Evolutionary conservation across 1,284 basidiomycete genomes (phyloP).

Genomic region (Neonothopanus nambi): DNA sequence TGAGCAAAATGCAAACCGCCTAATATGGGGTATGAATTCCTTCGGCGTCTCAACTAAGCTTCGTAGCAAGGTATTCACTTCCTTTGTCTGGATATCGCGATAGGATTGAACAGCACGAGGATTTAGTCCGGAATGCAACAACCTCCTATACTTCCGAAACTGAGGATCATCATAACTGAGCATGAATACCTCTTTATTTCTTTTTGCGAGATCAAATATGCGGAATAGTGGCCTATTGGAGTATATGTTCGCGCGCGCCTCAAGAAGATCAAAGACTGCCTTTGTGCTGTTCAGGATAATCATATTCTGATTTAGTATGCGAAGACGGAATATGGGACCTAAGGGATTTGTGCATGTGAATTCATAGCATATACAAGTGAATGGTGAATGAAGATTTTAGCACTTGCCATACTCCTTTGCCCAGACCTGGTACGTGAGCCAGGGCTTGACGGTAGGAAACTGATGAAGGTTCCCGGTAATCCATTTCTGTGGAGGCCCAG

Average conservation of each 20-base stretch:
- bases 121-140: too few species aligned
- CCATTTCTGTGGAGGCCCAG: too few species aligned
- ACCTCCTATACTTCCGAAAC: too few species aligned
- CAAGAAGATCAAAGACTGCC: constrained; percentile 32
- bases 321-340: constrained; percentile 28
- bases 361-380: constrained; percentile 3
- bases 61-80: too few species aligned
- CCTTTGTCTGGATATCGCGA: too few species aligned
- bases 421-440: constrained; percentile 22
- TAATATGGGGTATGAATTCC: too few species aligned
- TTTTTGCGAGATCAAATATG: constrained; percentile 16
- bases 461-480: too few species aligned
- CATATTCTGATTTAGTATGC: constrained; percentile 24
- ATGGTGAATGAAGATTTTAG: not conserved
- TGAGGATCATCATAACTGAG: too few species aligned
- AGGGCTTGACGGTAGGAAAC: constrained; percentile 1
- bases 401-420: constrained; percentile 18
- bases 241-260: constrained; percentile 31
- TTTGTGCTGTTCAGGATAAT: constrained; percentile 34
- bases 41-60: too few species aligned
- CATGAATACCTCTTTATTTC: too few species aligned
- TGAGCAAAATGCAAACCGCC: too few species aligned
- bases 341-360: not conserved
- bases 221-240: constrained; percentile 30
- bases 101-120: too few species aligned